Evolutionary conservation across 2,329 filamentous ascomycete genomes (phyloP).

Genomic region (Colletotrichum tropicicola): DNA sequence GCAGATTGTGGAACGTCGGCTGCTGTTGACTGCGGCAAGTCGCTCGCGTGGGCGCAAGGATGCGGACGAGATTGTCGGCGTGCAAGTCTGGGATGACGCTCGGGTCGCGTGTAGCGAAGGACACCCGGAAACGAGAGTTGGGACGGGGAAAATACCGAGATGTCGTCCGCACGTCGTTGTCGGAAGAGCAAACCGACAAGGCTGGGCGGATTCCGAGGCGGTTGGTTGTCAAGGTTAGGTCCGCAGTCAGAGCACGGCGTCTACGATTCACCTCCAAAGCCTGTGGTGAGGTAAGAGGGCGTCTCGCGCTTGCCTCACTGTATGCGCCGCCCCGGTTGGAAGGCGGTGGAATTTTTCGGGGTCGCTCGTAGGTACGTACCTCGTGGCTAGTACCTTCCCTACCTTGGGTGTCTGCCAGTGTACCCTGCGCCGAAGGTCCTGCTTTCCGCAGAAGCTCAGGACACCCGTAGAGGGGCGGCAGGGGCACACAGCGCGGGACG

Average conservation of each 20-base stretch:
- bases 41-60: slow-evolving; percentile 4
- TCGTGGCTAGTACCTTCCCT: background rate
- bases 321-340: slow-evolving; percentile 15
- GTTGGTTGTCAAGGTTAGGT: background rate
- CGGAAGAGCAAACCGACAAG: background rate
- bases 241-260: slow-evolving; percentile 7
- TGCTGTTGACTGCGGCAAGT: background rate
- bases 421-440: too few species aligned
- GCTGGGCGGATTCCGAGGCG: too few species aligned
- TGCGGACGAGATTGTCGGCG: background rate
- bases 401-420: too few species aligned
- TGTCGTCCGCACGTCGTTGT: background rate
- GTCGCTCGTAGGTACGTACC: slow-evolving; percentile 20
- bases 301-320: slow-evolving; percentile 16
- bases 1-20: background rate
- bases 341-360: slow-evolving; percentile 27
- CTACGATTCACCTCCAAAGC: background rate
- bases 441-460: slow-evolving; percentile 18
- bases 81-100: background rate
- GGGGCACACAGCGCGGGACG: slow-evolving; percentile 1
- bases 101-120: background rate
- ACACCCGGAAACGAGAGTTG: background rate
- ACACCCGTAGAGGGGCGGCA: background rate
- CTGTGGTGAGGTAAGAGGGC: slow-evolving; percentile 3
- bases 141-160: background rate